Evolutionary conservation across 139 green algal species (phyloP), one percentile per base, ranked within the genome.

Genomic region (Chlorella vulgaris): DNA sequence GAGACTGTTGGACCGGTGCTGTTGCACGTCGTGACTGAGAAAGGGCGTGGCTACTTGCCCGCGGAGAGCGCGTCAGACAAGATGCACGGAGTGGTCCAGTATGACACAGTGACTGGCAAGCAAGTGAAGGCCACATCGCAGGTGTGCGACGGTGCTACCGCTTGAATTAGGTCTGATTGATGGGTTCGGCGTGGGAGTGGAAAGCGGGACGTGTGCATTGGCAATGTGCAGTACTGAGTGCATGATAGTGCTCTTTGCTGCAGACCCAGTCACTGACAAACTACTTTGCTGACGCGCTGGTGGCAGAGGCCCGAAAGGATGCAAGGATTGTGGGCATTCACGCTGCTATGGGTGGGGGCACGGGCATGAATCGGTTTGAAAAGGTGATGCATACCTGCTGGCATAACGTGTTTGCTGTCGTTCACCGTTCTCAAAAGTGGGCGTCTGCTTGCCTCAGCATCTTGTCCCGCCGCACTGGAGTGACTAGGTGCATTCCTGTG

Each of bases 21-120:
- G 68, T 89, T 99, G 19, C 97, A 99, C 76, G 90, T 99, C 15
- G 90, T 99, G 35, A 99, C 96, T 2, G 94, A 99, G 86, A 99
- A 99, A 89, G 97, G 97, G 6, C 87, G 92, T 24, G 95, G 97
- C 31, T 99, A 99, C 91, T 69, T 92, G 2, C 96, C 96, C 10
- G 97, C 97, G 1, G 94, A 98, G 88, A 95, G 88, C 0, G 97
- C 97, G 0, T 92, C 93, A 13, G 96, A 99, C 86, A 95, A 95
- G 82, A 98, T 98, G 94, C 97, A 98, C 82, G 97, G 97, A 42
- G 97, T 99, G 70, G 94, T 94, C 58, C 97, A 97, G 85, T 99
- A 98, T 77, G 97, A 99, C 86, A 89, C 93, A 19, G 81, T 89
- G 29, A 98, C 95, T 13, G 97, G 97, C 42, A 89, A 97, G 88